Conservation (phyloP, 2,329 filamentous ascomycete species). For the Beauveria bassiana region DNA sequence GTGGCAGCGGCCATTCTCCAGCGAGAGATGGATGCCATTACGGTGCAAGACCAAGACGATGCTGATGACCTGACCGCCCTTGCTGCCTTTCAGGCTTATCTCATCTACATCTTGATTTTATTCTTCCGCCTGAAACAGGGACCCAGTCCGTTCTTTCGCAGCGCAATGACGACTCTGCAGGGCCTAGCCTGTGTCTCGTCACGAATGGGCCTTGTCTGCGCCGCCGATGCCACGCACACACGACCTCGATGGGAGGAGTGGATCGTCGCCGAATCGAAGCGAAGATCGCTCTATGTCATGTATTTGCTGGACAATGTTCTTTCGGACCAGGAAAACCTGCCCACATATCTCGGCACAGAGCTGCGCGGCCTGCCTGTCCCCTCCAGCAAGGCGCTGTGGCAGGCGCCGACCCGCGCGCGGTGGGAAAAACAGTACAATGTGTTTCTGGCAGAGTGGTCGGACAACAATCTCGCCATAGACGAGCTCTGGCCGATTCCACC, state of each 20-base stretch:
- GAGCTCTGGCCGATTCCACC: constrained; percentile 40
- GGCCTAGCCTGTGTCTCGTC: constrained; percentile 36
- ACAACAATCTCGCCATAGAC: constrained; percentile 35
- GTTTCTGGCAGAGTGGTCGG: constrained; percentile 34
- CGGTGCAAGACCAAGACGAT: not conserved
- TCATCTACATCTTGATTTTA: constrained; percentile 42
- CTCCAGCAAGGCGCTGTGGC: constrained; percentile 35
- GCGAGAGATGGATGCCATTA: constrained; percentile 4
- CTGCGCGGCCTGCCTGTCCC: constrained; percentile 36
- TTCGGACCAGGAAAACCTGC: constrained; percentile 32
- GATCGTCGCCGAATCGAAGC: constrained; percentile 45
- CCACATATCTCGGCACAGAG: constrained; percentile 42
- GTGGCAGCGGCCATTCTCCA: not conserved
- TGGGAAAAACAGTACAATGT: constrained; percentile 39
- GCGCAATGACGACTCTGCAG: constrained; percentile 42
- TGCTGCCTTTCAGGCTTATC: constrained; percentile 42
- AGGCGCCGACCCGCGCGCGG: constrained; percentile 22
- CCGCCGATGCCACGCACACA: constrained; percentile 28
- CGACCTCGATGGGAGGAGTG: constrained; percentile 45
- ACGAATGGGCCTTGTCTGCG: constrained; percentile 34
- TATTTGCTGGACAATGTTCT: constrained; percentile 47
- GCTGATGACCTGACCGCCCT: constrained; percentile 20
- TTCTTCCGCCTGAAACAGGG: constrained; percentile 31
- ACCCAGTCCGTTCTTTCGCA: constrained; percentile 26
- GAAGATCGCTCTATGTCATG: constrained; percentile 42